Evolutionary conservation across 805 yeast genomes (phyloP).

Genomic region (Starmerella stellata): DNA sequence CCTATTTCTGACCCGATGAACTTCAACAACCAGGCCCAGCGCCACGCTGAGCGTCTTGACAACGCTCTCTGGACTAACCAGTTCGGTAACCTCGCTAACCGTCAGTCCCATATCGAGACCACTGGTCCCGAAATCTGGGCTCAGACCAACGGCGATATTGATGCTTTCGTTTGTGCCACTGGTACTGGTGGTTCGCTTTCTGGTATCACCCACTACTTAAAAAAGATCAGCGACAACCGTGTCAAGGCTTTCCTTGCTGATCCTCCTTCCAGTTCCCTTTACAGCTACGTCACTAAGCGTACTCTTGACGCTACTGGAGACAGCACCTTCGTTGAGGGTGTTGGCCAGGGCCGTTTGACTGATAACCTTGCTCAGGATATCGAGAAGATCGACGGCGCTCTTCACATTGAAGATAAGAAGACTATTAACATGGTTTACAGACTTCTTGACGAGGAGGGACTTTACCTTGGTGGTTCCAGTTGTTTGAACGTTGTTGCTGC

Average conservation of each 20-base stretch:
- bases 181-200: slow-evolving; percentile 92
- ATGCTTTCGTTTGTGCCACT: slow-evolving; percentile 75
- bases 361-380: slow-evolving; percentile 60
- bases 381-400: slow-evolving; percentile 59
- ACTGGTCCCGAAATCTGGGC: slow-evolving; percentile 91
- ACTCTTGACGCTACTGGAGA: slow-evolving; percentile 57
- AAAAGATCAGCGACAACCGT: slow-evolving; percentile 43
- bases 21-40: slow-evolving; percentile 70
- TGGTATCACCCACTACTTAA: slow-evolving; percentile 63
- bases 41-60: slow-evolving; percentile 57
- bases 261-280: slow-evolving; percentile 82
- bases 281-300: slow-evolving; percentile 53
- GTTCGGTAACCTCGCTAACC: slow-evolving; percentile 72
- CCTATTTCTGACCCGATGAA: slow-evolving; percentile 67
- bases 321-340: slow-evolving; percentile 83
- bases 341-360: slow-evolving; percentile 89
- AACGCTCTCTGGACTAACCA: slow-evolving; percentile 91
- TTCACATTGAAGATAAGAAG: slow-evolving; percentile 59
- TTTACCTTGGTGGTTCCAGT: slow-evolving; percentile 78
- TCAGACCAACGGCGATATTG: slow-evolving; percentile 58
- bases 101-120: slow-evolving; percentile 73
- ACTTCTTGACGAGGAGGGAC: slow-evolving; percentile 73
- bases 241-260: slow-evolving; percentile 63
- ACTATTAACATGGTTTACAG: slow-evolving; percentile 71
- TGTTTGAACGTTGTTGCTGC: slow-evolving; percentile 88